These are phyloP conservation scores for Rhizoctonia solani DNA, from an alignment of 1,284 basidiomycete genomes.

Conservation along the genomic window DNA sequence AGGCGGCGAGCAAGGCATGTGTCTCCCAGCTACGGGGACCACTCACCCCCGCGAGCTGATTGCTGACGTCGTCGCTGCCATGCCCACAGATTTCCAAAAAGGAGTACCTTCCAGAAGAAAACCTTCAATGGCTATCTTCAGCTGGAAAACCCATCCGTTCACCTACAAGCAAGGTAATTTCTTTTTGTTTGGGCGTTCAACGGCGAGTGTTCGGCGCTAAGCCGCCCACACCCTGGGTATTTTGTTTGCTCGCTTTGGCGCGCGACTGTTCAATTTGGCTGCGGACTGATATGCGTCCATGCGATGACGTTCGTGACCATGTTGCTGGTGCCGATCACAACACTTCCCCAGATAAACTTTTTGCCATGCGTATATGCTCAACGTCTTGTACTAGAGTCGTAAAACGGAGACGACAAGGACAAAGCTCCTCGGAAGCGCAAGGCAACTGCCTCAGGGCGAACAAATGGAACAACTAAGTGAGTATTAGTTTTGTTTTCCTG, in stretches of 20 bases:
- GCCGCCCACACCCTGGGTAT: conserved; percentile 15
- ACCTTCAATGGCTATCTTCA: conserved; percentile 55
- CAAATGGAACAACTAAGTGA: conserved; percentile 34
- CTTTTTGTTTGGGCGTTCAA: neutral
- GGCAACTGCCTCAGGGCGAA: conserved; percentile 21
- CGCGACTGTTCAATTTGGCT: neutral
- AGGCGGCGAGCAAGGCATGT: conserved; percentile 63
- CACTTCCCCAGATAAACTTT: no score
- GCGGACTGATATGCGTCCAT: neutral
- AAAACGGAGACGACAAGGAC: conserved; percentile 34
- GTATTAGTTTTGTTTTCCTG: conserved; percentile 8
- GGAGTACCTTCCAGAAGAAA: conserved; percentile 65
- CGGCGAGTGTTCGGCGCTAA: neutral
- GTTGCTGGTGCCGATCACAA: no score
- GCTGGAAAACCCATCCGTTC: conserved; percentile 46
- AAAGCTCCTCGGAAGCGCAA: conserved; percentile 37
- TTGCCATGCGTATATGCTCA: no score
- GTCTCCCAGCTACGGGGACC: conserved; percentile 29
- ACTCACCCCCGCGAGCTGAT: neutral
- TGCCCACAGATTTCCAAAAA: conserved; percentile 60
- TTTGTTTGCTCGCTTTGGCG: neutral
- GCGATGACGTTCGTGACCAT: conserved; percentile 26
- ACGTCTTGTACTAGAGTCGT: conserved; percentile 27
- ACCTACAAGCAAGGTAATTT: conserved; percentile 38
- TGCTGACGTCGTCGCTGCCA: conserved; percentile 1